Base-by-base conservation (phyloP, 1,139 yeast genomes). In the Saccharomyces hybrid region DNA sequence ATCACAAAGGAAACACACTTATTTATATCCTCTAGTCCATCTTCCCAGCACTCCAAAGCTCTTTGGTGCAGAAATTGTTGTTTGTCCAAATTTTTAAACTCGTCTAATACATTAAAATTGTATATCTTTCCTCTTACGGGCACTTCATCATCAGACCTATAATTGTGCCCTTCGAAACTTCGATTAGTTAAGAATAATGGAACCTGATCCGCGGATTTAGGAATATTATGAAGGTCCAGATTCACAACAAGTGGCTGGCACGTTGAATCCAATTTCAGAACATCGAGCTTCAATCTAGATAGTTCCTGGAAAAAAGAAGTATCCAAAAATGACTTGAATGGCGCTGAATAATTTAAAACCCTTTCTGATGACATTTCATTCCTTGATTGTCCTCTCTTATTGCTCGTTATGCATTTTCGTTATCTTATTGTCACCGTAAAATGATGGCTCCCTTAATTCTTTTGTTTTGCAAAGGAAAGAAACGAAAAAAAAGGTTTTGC, bases 71-170 rank as follows among this genome's bases (percentile, higher is more conserved):
- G 67, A 52, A 85, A 76, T 7, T 72, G 68, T 44, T 76, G 76
- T 69, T 91, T 93, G 66, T 88, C 85, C 0, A 80, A 62, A 13
- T 68, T 69, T 64, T 85, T 88, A 71, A 93, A 93, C 59, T 88
- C 89, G 60, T 91, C 97, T 38, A 90, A 75, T 0, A 96, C 89
- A 69, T 93, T 93, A 49, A 84, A 80, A 65, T 90, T 89, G 34
- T 49, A 55, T 7, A 69, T 46, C 41, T 57, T 54, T 2, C 71
- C 72, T 20, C 48, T 34, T 4, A 66, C 20, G n/a, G 50, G 49
- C 6, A 57, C 50, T 4, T 52, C 56, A 25, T 41, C 29, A 3
- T n/a, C 23, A n/a, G 34, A 46, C 25, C 48, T 20, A 5, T 49
- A 23, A 53, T 51, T 53, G 25, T 61, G 60, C 26, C 55, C 52